Evolutionary conservation across 129 eudicot species (phyloP), one percentile per base, ranked within the genome.

Genomic region (Flaveria ramosissima): DNA sequence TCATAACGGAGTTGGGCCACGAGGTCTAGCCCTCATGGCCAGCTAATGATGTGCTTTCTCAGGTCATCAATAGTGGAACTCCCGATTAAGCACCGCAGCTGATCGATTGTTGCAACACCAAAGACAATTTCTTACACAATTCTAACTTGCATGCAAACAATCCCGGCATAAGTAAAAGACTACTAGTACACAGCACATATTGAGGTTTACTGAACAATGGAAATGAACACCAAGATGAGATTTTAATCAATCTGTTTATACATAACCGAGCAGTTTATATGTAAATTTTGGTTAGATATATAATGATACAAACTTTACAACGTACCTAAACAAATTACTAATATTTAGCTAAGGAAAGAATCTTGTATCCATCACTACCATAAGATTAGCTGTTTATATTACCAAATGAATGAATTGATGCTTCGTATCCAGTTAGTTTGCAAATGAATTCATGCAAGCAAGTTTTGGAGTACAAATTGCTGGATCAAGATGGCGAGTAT

Each of bases 401-500:
- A 72, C 30, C 1, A 0, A 52, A 41, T 77, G 74, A 77, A 41
- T 3, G 23, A 67, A 50, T 20, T 6, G 68, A 62, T 27, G 68
- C n/a, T 62, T 27, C 27, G 68, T 5, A 15, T 62, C 43, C 43
- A 14, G 6, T 62, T 13, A 14, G 12, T 62, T 62, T 62, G 68
- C 45, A 27, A 30, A 62, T 27, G 68, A 27, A 41, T 51, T 72
- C 57, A 72, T 42, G 74, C 26, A 70, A 68, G 71, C 87, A 74
- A 83, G 57, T 61, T 87, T 70, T 78, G 85, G 41, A 90, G 86
- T 47, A 90, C 42, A 69, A 87, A 24, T 85, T 86, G 90, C 80
- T 87, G 96, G 73, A 94, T 78, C 52, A 89, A 27, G 78, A 94
- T 76, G 39, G 98, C 96, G 65, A 94, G 78, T 61, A 89, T 79